Conservation (phyloP, 495 filamentous ascomycete species). For the Penicillium parvum region DNA sequence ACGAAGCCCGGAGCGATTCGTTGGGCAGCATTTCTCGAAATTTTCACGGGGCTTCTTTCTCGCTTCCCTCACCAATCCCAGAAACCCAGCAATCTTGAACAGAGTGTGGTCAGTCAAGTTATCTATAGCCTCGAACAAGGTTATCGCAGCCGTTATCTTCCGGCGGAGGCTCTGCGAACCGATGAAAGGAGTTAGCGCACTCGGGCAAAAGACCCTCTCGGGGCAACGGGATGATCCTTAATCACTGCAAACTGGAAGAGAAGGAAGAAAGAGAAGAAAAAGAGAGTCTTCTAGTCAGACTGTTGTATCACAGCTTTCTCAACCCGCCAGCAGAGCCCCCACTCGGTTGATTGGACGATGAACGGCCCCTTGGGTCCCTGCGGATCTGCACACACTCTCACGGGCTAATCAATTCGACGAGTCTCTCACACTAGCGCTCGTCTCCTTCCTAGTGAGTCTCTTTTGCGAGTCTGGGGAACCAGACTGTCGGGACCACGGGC, state of each 20-base stretch:
- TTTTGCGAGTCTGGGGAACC: slow-evolving; percentile 4
- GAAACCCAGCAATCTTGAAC: too few species aligned
- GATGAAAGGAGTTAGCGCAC: slow-evolving; percentile 3
- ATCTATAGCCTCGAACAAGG: too few species aligned
- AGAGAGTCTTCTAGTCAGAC: background rate
- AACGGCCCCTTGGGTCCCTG: slow-evolving; percentile 2
- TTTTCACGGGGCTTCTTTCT: too few species aligned
- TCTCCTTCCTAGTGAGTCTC: background rate
- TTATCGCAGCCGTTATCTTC: background rate
- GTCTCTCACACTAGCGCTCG: slow-evolving; percentile 2
- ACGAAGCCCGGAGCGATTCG: background rate
- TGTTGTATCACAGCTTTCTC: slow-evolving; percentile 4
- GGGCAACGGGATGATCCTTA: background rate
- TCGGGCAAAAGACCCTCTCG: background rate
- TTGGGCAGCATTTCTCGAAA: too few species aligned
- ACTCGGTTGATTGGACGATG: slow-evolving; percentile 2
- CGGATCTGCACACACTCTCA: slow-evolving; percentile 6
- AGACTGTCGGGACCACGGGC: slow-evolving; percentile 5
- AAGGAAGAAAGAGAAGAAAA: background rate
- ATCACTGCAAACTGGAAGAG: background rate
- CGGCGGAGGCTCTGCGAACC: slow-evolving; percentile 1
- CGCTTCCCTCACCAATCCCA: too few species aligned
- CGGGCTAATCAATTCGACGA: slow-evolving; percentile 8
- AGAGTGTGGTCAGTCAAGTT: too few species aligned
- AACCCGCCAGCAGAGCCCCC: background rate